Base-by-base conservation (phyloP, 352 stramenopile genomes). In the Globisporangium viniferum region DNA sequence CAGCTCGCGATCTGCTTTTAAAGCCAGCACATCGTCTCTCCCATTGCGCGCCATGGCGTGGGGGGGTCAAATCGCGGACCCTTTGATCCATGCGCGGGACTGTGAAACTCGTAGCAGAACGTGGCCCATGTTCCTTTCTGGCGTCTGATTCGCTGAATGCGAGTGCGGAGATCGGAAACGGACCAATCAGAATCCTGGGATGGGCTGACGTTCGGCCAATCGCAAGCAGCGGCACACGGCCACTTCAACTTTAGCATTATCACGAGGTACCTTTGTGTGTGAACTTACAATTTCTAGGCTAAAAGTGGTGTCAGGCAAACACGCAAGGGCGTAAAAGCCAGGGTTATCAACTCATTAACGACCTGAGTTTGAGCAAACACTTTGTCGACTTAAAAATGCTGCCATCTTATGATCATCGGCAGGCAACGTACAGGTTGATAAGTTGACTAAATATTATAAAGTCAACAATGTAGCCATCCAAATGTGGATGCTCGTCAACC, bases 91-190 rank as follows among this genome's bases (percentile, higher is more conserved):
- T 12, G 22, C 9, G 29, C 31, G 24, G 53, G 15, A 46, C 39
- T 5, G 27, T 20, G 29, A 59, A 48, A 48, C 41, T 48, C 41
- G 41, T 2, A 35, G 57, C 2, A 64, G 66, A 68, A 76, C 73
- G 81, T 86, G 81, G 27, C 57, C 69, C 81, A 87, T 80, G 76
- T 82, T 79, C 67, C 78, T 84, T 81, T 24, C n/a, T 18, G 33
- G 1, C 0, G 33, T 68, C 57, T 82, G 71, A 90, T 88, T 90
- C 63, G 78, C 51, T 70, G 41, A 58, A 33, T 27, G 5, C 14
- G 15, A 59, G 7, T 10, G 18, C 14, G 8, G 6, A 29, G 55
- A 29, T 24, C 48, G 20, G n/a, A 54, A 27, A 54, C 8, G 8
- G 8, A 3, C 29, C 55, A 60, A 59, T 59, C 53, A 59, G 2